Evolutionary conservation across 805 yeast species (phyloP), one percentile per base, ranked within the genome.

Genomic region (Pichia deserticola): DNA sequence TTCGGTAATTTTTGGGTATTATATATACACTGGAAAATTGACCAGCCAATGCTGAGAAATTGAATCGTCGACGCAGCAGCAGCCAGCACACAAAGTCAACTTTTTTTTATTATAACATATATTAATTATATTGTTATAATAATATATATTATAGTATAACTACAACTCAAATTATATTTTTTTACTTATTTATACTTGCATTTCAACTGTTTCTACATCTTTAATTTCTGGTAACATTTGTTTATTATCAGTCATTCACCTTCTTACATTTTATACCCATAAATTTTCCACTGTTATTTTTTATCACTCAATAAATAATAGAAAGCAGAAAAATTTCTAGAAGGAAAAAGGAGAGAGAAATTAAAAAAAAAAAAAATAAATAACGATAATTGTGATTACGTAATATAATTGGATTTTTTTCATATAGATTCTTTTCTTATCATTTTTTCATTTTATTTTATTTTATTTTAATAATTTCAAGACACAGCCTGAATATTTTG

Each of bases 61-160:
- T 43, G 29, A 42, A 35, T 43, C 35, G 33, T 43, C 45, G 45
- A 43, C 45, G 45, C 45, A 43, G 45, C 45, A 43, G 45, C 45
- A 43, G 20, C 20, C 20, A 8, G 34, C 34, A 32, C 8, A 32
- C 8, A 32, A 32, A 9, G 8, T 9, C 34, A 32, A 32, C 34
- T 29, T 15, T 34, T 33, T 20, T 20, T 20, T 20, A 20, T 20
- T 20, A 20, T 20, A 20, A 2, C 20, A 20, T 20, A 20, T 20
- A 20, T 20, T 20, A 20, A 20, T 20, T 20, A 20, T 20, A 20
- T 20, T 20, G 20, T 20, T 20, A 20, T 20, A 20, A 20, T 20
- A 20, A 20, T 20, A 20, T 20, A 20, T 20, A 20, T 20, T 20
- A 20, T 20, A 20, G 20, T 20, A 20, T 20, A 20, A 20, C 20